A percentile compares a stretch with the other conserved stretches of the same genome.
These are phyloP conservation scores for Colletotrichum sp. DNA, from an alignment of 2,329 filamentous ascomycete species.

Conservation along the genomic window DNA sequence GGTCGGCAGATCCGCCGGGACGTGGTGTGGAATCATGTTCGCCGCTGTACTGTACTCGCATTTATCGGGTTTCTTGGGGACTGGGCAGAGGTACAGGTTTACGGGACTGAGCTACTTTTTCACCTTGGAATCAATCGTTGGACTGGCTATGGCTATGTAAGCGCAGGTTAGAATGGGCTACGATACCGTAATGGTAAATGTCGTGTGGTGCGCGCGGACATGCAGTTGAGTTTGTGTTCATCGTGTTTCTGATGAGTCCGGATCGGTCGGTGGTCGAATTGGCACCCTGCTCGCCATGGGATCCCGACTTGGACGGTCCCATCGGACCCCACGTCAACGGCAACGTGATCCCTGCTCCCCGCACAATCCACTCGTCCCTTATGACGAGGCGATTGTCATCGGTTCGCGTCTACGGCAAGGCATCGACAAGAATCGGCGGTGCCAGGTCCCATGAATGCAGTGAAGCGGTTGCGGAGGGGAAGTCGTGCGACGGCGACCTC, in stretches of 20 bases:
- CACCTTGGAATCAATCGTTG: not conserved
- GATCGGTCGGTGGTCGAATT: not conserved
- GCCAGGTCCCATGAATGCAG: not conserved
- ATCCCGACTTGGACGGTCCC: not conserved
- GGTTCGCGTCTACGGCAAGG: not conserved
- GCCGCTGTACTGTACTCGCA: not conserved
- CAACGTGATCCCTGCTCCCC: not conserved
- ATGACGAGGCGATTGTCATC: not conserved
- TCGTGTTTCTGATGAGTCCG: not conserved
- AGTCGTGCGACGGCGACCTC: not conserved
- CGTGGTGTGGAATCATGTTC: not conserved
- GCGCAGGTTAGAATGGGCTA: not conserved
- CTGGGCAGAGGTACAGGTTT: not conserved
- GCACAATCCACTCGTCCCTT: not conserved
- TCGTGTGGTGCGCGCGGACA: not conserved
- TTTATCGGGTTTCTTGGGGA: slow-evolving; percentile 4
- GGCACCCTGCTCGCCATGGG: not conserved
- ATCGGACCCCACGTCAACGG: not conserved
- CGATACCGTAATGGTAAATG: not conserved
- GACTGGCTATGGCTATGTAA: not conserved
- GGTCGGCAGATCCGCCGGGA: not conserved
- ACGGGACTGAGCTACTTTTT: not conserved
- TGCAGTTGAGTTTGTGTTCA: not conserved
- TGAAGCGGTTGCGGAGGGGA: not conserved
- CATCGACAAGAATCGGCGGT: not conserved